Conservation (phyloP, 768 basidiomycete species). For the Dacryopinax spathularia region DNA sequence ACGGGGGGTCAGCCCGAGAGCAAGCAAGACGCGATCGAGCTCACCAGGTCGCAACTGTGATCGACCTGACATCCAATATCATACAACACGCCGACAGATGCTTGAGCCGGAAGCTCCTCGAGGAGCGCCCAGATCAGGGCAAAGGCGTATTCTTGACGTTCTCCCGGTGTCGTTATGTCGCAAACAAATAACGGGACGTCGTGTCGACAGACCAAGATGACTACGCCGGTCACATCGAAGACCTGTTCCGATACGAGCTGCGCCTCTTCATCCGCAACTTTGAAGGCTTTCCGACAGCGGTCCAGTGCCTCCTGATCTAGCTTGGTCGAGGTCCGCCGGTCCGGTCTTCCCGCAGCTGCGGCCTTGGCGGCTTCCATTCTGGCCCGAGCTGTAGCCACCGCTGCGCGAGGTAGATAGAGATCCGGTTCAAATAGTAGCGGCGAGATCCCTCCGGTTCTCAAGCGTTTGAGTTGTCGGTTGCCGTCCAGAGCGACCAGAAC, state of each 20-base stretch:
- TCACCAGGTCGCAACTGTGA: conserved; percentile 17
- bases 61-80: conserved; percentile 28
- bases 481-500: neutral
- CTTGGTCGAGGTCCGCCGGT: neutral
- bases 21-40: neutral
- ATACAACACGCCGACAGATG: conserved; percentile 21
- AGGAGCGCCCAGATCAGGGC: conserved; percentile 24
- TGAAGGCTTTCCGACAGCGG: neutral
- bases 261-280: neutral
- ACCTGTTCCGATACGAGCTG: neutral
- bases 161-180: conserved; percentile 30
- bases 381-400: neutral
- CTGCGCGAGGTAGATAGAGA: neutral
- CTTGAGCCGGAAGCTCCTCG: conserved; percentile 18
- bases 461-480: neutral
- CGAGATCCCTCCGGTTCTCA: neutral
- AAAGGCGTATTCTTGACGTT: conserved; percentile 29
- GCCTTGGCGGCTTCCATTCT: neutral
- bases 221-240: conserved; percentile 15
- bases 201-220: conserved; percentile 14
- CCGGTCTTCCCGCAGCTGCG: neutral
- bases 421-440: neutral
- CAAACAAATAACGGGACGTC: conserved; percentile 22
- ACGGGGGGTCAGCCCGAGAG: no score
- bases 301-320: neutral